A percentile compares a stretch with the other conserved stretches of the same genome.
These are phyloP conservation scores for Falciphora oryzae DNA, from an alignment of 2,329 filamentous ascomycete genomes.

Conservation along the genomic window DNA sequence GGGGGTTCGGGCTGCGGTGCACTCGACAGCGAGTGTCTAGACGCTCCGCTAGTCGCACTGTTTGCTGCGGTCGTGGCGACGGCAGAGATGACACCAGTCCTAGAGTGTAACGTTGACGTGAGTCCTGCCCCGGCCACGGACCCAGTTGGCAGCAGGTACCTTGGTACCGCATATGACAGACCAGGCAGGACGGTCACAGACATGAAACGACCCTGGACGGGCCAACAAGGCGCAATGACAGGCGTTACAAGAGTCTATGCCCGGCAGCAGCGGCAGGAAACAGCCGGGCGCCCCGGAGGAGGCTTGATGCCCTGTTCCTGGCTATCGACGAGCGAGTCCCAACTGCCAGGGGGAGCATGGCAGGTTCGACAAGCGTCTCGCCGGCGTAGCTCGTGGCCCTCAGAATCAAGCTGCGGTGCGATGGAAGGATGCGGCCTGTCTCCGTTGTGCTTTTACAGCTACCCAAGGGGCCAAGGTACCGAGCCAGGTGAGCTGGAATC, in stretches of 20 bases:
- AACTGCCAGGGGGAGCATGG: background rate
- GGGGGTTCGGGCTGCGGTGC: too few species aligned
- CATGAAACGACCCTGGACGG: background rate
- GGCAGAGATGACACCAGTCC: background rate
- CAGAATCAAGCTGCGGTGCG: background rate
- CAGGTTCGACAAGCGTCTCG: background rate
- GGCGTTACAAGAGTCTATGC: background rate
- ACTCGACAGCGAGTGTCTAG: background rate
- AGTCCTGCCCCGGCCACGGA: background rate
- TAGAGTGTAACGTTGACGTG: background rate
- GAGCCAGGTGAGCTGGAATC: background rate
- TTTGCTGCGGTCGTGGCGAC: slow-evolving; percentile 1
- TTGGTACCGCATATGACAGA: background rate
- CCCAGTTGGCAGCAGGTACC: background rate
- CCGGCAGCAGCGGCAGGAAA: background rate
- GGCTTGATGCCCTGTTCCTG: background rate
- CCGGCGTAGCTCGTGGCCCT: background rate
- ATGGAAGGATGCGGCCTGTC: background rate
- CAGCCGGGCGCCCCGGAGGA: background rate
- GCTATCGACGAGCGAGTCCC: background rate
- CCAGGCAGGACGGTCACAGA: background rate
- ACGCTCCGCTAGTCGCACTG: background rate
- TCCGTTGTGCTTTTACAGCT: background rate
- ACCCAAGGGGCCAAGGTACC: background rate
- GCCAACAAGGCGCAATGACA: background rate